These are phyloP conservation scores for Scutellaria baicalensis DNA, from an alignment of 257 asterid genomes.

Conservation along the genomic window DNA sequence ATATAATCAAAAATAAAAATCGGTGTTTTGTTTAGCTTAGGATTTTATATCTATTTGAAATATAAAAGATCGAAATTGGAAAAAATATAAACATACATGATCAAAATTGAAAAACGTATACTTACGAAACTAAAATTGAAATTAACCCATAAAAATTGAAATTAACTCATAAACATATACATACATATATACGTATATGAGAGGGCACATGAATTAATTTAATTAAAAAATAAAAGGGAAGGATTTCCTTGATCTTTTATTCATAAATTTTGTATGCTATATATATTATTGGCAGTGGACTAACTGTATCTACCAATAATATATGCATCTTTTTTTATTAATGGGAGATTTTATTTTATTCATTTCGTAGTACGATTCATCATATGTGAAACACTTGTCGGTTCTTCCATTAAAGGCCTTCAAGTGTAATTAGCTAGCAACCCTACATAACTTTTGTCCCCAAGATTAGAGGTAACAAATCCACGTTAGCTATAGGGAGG, in stretches of 20 bases:
- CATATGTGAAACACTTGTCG: conserved; percentile 23
- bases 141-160: too few relatives aligned
- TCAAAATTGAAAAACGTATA: too few relatives aligned
- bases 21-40: too few relatives aligned
- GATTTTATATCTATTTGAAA: too few relatives aligned
- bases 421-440: conserved; percentile 3
- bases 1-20: too few relatives aligned
- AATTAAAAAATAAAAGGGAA: not conserved
- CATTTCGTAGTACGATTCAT: conserved; percentile 21
- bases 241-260: not conserved
- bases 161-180: too few relatives aligned
- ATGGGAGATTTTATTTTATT: conserved; percentile 12
- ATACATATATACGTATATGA: not conserved
- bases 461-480: not conserved
- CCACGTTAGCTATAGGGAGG: not conserved
- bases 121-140: too few relatives aligned
- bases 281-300: conserved; percentile 36
- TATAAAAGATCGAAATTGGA: too few relatives aligned
- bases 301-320: conserved; percentile 27
- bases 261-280: conserved; percentile 14
- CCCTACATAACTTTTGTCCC: conserved; percentile 7
- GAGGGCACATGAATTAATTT: conserved; percentile 21
- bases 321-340: conserved; percentile 13
- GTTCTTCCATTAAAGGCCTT: conserved; percentile 11
- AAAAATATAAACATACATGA: too few relatives aligned